Conservation (phyloP, 768 basidiomycete species). For the Phallus indusiatus region DNA sequence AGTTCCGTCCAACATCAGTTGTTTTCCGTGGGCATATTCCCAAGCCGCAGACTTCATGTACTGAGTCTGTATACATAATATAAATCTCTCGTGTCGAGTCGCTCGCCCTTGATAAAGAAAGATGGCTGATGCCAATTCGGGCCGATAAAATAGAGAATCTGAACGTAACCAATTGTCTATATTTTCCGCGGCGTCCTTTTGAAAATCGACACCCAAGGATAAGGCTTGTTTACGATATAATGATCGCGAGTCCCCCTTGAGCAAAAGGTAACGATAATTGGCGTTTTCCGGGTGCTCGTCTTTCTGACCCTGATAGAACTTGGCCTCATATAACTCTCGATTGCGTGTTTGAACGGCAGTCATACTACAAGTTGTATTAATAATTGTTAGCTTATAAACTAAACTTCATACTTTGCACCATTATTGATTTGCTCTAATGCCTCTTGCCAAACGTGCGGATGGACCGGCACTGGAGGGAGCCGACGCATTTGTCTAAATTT, state of each 20-base stretch:
- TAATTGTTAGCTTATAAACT: conserved; percentile 8
- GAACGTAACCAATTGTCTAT: conserved; percentile 21
- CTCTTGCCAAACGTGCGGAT: conserved; percentile 22
- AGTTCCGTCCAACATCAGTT: conserved; percentile 19
- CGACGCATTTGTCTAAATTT: conserved; percentile 11
- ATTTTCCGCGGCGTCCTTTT: conserved; percentile 13
- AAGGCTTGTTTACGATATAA: conserved; percentile 16
- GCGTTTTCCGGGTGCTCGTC: neutral
- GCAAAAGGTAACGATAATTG: conserved; percentile 7
- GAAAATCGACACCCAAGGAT: conserved; percentile 10
- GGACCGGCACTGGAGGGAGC: conserved; percentile 23
- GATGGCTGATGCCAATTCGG: conserved; percentile 13
- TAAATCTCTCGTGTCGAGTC: conserved; percentile 17
- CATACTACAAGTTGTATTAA: neutral
- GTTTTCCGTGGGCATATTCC: conserved; percentile 14
- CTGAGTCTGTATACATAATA: conserved; percentile 23
- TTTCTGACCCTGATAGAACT: neutral
- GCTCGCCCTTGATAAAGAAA: conserved; percentile 20
- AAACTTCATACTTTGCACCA: conserved; percentile 14
- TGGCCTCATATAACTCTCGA: conserved; percentile 1
- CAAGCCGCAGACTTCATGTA: conserved; percentile 16
- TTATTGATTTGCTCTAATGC: conserved; percentile 3
- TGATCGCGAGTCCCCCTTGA: conserved; percentile 11
- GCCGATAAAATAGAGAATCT: conserved; percentile 13
- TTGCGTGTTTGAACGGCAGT: neutral